Percentiles rank a stretch among this genome's conserved stretches.
Conservation (phyloP, 306 rosid genomes). For the Ormosia emarginata region DNA sequence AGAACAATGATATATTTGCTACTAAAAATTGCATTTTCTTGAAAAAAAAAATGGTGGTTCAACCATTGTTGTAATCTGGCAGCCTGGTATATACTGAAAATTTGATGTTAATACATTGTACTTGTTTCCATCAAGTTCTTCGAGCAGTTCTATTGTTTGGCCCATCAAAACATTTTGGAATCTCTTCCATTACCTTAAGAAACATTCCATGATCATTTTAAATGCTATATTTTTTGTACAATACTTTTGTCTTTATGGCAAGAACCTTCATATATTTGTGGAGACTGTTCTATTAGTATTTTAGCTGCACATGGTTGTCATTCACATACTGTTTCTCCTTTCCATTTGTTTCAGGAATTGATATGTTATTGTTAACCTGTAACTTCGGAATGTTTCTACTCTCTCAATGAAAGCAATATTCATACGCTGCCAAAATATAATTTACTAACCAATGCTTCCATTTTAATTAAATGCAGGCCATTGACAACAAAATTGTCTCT, state of each 20-base stretch:
- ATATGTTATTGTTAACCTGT: neutral
- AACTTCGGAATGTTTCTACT: neutral
- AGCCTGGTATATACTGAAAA: neutral
- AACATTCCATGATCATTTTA: neutral
- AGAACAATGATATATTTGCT: constrained; percentile 1
- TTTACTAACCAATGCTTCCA: constrained; percentile 14
- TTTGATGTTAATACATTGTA: neutral
- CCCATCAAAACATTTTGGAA: neutral
- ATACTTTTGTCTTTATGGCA: neutral
- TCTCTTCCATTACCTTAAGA: neutral
- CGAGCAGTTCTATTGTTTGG: neutral
- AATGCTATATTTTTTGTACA: neutral
- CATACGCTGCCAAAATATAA: neutral
- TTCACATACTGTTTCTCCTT: neutral
- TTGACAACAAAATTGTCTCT: constrained; percentile 54
- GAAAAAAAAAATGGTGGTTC: neutral
- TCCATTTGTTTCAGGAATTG: neutral
- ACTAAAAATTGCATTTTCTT: neutral
- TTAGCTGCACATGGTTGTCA: neutral
- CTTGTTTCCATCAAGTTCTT: constrained; percentile 1
- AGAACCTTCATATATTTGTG: neutral
- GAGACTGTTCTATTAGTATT: neutral
- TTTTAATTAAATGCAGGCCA: constrained; percentile 42
- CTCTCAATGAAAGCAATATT: constrained; percentile 1
- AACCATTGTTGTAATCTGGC: constrained; percentile 7